Conservation (phyloP, 2,329 filamentous ascomycete genomes). For the Colletotrichum sp. region DNA sequence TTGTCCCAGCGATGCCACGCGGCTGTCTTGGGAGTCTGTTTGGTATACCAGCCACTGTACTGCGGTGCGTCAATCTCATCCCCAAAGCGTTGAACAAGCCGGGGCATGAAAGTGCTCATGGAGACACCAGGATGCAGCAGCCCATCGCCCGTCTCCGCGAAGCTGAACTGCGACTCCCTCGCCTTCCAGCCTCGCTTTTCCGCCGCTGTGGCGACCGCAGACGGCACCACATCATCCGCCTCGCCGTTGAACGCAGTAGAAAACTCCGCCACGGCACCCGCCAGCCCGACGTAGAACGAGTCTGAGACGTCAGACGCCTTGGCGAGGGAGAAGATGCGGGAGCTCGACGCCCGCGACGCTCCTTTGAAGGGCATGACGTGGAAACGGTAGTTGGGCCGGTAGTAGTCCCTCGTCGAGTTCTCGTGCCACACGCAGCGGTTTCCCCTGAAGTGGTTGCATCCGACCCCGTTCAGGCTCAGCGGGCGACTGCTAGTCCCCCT, state of each 20-base stretch:
- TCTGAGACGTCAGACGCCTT: constrained; percentile 51
- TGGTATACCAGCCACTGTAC: neutral
- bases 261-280: constrained; percentile 52
- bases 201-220: neutral
- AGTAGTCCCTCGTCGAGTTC: constrained; percentile 44
- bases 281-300: constrained; percentile 55
- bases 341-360: constrained; percentile 18
- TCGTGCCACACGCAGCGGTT: constrained; percentile 52
- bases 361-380: constrained; percentile 40
- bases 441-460: constrained; percentile 39
- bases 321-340: constrained; percentile 50
- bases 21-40: constrained; percentile 1
- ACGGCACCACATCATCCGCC: neutral
- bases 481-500: constrained; percentile 26
- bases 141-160: constrained; percentile 33
- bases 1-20: constrained; percentile 16
- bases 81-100: constrained; percentile 15
- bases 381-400: constrained; percentile 54
- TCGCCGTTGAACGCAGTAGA: neutral
- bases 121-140: constrained; percentile 12
- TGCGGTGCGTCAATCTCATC: constrained; percentile 7
- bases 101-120: constrained; percentile 18
- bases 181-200: constrained; percentile 12
- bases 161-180: constrained; percentile 17
- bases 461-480: constrained; percentile 10